Conservation (phyloP, 2,329 filamentous ascomycete species). For the Madurella fahalii region DNA sequence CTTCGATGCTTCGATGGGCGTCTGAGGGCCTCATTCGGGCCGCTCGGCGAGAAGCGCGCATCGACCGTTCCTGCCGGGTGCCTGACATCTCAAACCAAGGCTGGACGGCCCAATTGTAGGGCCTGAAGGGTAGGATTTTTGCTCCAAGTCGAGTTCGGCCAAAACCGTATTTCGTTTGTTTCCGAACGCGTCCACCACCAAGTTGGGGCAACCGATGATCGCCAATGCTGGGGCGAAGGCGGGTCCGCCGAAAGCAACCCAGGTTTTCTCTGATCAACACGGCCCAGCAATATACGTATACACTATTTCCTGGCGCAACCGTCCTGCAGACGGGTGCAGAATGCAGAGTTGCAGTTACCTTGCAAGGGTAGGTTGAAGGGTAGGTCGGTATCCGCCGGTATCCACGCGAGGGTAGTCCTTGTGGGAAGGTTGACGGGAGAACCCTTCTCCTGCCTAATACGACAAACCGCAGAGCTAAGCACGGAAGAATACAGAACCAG, state of each 20-base stretch:
- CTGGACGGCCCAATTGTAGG: too few relatives aligned
- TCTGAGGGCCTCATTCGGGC: background rate
- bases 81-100: too few relatives aligned
- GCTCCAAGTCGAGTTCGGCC: background rate
- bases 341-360: slow-evolving; percentile 1
- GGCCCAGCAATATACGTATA: too few relatives aligned
- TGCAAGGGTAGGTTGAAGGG: background rate
- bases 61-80: too few relatives aligned
- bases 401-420: background rate
- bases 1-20: background rate
- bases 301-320: background rate
- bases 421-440: too few relatives aligned
- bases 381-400: background rate
- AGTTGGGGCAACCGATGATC: slow-evolving; percentile 4
- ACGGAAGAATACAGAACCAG: background rate
- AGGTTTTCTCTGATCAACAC: background rate
- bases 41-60: too few relatives aligned
- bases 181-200: background rate
- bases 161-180: background rate
- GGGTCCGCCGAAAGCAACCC: too few relatives aligned
- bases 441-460: slow-evolving; percentile 9
- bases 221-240: too few relatives aligned
- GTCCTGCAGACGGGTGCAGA: background rate
- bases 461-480: background rate
- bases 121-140: too few relatives aligned